phyloP scores from a whole-genome alignment of 1,139 yeast species.

The Candida buenavistaensis region DNA sequence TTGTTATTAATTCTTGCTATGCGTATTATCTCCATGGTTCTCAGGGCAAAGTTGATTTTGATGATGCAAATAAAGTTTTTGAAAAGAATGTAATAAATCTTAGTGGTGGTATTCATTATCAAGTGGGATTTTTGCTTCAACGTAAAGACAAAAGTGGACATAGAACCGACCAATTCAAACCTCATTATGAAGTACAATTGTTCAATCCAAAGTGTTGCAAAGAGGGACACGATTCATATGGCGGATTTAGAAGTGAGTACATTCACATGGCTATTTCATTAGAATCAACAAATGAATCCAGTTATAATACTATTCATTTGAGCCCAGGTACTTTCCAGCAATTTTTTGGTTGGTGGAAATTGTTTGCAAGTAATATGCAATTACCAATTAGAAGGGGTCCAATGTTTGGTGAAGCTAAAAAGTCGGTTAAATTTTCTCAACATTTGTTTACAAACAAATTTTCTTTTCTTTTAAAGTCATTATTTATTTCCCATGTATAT shows the following conservation, averaged over 20 bases:
- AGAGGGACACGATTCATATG: constrained; percentile 39
- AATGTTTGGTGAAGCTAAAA: constrained; percentile 38
- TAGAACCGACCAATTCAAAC: constrained; percentile 55
- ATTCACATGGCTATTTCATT: constrained; percentile 53
- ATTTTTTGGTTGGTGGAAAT: constrained; percentile 47
- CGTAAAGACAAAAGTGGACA: constrained; percentile 35
- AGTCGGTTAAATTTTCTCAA: constrained; percentile 42
- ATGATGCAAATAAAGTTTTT: constrained; percentile 20
- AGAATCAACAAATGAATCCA: constrained; percentile 45
- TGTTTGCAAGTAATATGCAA: constrained; percentile 44
- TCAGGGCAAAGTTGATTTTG: constrained; percentile 11
- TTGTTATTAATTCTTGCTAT: constrained; percentile 47
- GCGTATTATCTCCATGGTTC: constrained; percentile 48
- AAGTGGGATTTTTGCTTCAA: constrained; percentile 60
- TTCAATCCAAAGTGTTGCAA: constrained; percentile 62
- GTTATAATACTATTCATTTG: constrained; percentile 45
- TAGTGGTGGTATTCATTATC: constrained; percentile 60
- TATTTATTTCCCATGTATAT: constrained; percentile 43
- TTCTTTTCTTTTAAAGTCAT: constrained; percentile 37
- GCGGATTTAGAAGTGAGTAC: constrained; percentile 41
- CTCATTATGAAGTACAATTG: constrained; percentile 70
- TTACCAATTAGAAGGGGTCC: constrained; percentile 42
- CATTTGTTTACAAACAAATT: constrained; percentile 44
- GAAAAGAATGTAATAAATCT: constrained; percentile 59
- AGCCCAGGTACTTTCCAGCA: constrained; percentile 41